Conservation (phyloP, 148 eudicot genomes). For the Persicaria tinctoria region DNA sequence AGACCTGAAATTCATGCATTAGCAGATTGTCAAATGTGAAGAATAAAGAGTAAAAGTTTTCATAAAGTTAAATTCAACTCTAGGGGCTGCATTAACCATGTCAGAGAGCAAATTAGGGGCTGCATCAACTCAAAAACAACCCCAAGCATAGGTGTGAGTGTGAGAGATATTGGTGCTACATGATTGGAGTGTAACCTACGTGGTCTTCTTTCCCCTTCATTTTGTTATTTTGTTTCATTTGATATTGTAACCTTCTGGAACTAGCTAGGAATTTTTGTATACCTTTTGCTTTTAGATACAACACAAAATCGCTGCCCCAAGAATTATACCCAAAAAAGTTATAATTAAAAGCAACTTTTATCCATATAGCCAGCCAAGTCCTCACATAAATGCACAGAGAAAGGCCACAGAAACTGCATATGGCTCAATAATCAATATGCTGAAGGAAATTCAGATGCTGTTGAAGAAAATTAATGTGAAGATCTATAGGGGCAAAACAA, state of each 20-base stretch:
- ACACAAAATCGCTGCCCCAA: no score
- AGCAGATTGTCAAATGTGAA: conserved; percentile 11
- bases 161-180: neutral
- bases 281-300: neutral
- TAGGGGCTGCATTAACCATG: neutral
- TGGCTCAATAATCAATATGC: neutral
- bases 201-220: neutral
- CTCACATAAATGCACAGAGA: no score
- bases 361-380: neutral
- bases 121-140: conserved; percentile 8
- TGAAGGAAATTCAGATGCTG: neutral
- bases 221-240: neutral
- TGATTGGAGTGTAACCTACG: neutral
- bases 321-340: no score
- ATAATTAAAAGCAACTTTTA: neutral
- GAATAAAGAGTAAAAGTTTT: neutral
- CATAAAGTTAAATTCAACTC: neutral
- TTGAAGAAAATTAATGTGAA: neutral
- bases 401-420: neutral
- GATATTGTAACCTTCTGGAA: neutral
- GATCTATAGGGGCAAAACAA: neutral
- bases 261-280: neutral
- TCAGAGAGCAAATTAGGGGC: neutral
- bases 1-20: conserved; percentile 15
- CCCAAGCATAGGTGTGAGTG: neutral